Evolutionary conservation across 164 flowering plant genomes (phyloP).

Genomic region (Annona cherimola): DNA sequence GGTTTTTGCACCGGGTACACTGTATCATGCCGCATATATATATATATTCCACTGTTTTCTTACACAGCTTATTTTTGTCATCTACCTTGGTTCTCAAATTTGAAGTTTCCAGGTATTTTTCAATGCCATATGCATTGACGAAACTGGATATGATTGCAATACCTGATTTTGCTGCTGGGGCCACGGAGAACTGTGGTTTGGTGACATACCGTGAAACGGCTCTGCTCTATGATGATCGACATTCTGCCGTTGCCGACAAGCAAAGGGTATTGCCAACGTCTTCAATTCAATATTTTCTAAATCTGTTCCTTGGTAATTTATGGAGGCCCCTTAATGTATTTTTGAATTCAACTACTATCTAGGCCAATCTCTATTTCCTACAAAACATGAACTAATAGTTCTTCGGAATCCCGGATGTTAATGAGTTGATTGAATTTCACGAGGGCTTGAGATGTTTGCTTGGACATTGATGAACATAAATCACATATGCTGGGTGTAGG

Average conservation of each 20-base stretch:
- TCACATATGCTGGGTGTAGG: too few relatives aligned
- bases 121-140: slow-evolving; percentile 78
- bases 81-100: too few relatives aligned
- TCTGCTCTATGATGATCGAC: slow-evolving; percentile 82
- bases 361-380: too few relatives aligned
- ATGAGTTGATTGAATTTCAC: too few relatives aligned
- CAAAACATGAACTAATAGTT: too few relatives aligned
- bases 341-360: too few relatives aligned
- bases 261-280: slow-evolving; percentile 53
- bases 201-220: slow-evolving; percentile 94
- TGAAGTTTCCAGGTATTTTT: slow-evolving; percentile 60
- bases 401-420: too few relatives aligned
- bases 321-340: background rate
- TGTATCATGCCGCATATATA: background rate
- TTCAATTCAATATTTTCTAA: background rate
- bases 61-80: too few relatives aligned
- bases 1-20: background rate
- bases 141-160: slow-evolving; percentile 97
- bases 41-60: background rate
- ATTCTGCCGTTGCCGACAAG: slow-evolving; percentile 90
- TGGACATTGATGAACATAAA: too few relatives aligned
- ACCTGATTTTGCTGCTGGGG: slow-evolving; percentile 99
- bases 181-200: slow-evolving; percentile 98
- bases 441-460: too few relatives aligned
- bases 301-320: background rate